A percentile compares a stretch with the other conserved stretches of the same genome.
phyloP scores from a whole-genome alignment of 352 stramenopile species.

The Phytophthora pistaciae region DNA sequence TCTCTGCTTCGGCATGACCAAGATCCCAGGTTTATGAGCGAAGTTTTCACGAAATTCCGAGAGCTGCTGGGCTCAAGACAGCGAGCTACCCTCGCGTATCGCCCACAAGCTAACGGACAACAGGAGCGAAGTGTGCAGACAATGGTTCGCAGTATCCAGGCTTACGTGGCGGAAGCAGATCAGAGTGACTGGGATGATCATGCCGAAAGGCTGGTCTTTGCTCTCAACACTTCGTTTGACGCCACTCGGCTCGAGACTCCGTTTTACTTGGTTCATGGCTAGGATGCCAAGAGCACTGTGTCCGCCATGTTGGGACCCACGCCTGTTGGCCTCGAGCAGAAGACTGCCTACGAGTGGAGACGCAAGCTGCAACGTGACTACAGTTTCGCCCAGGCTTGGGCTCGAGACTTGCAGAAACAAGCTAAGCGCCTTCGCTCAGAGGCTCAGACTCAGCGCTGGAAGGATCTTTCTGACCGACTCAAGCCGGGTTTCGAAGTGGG shows the following conservation, averaged over 20 bases:
- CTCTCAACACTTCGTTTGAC: not conserved
- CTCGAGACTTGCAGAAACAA: not conserved
- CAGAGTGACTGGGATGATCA: slow-evolving; percentile 10
- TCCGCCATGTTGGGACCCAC: not conserved
- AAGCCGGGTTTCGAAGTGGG: not conserved
- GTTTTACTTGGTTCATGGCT: slow-evolving; percentile 5
- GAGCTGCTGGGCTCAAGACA: not conserved
- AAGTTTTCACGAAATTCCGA: not conserved
- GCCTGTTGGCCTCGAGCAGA: not conserved
- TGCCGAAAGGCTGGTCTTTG: not conserved
- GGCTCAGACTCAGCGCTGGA: not conserved
- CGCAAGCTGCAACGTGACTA: not conserved
- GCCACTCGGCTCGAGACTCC: not conserved
- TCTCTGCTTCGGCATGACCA: not conserved
- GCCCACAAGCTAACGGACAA: slow-evolving; percentile 1
- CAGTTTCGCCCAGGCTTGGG: not conserved
- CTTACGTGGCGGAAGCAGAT: not conserved
- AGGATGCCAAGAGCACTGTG: not conserved
- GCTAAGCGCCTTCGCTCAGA: not conserved
- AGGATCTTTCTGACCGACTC: not conserved
- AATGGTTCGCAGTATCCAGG: not conserved
- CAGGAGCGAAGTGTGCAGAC: slow-evolving; percentile 6
- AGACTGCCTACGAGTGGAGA: not conserved
- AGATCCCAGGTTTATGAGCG: not conserved
- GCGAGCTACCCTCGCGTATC: not conserved